Evolutionary conservation across 768 basidiomycete genomes (phyloP).

Genomic region (Termitomyces sp.): DNA sequence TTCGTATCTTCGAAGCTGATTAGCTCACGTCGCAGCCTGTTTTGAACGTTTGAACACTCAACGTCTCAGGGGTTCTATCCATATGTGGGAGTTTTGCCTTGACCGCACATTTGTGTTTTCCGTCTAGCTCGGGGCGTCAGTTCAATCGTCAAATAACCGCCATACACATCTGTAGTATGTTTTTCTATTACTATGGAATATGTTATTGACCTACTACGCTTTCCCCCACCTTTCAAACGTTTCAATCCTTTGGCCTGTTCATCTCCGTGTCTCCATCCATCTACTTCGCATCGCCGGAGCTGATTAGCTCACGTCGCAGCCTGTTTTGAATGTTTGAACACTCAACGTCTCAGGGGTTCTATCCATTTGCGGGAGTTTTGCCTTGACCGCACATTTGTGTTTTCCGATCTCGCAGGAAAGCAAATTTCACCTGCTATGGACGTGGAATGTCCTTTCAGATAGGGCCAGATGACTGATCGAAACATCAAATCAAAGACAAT

Average conservation of each 20-base stretch:
- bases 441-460: too few relatives aligned
- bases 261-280: not conserved
- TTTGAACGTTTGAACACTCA: not conserved
- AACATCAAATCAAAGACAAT: too few relatives aligned
- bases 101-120: not conserved
- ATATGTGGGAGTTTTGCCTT: not conserved
- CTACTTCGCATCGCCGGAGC: not conserved
- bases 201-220: not conserved
- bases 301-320: not conserved
- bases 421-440: not conserved
- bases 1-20: not conserved
- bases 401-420: not conserved
- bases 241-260: not conserved
- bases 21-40: not conserved
- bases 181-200: not conserved
- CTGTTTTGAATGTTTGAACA: not conserved
- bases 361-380: not conserved
- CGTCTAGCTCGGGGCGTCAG: constrained; percentile 42
- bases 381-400: not conserved
- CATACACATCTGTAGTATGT: not conserved
- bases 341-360: not conserved
- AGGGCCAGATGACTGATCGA: too few relatives aligned
- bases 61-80: not conserved
- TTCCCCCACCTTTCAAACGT: not conserved
- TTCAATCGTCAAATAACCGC: constrained; percentile 41